Base-by-base conservation (phyloP, 345 rosid genomes). In the Hibiscus tridactylites region DNA sequence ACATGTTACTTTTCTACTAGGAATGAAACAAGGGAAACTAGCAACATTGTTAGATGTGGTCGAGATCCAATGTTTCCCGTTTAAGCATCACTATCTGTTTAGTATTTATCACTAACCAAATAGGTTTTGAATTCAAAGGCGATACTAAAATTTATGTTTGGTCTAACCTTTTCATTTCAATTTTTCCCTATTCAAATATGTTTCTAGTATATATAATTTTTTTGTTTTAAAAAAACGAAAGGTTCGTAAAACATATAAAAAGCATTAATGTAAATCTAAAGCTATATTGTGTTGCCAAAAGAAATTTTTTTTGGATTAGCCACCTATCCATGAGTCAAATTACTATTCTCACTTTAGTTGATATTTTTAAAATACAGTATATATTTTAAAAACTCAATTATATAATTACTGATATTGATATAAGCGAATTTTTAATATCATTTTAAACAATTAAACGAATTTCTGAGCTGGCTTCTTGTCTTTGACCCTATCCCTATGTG, bases 31-130 rank as follows among this genome's bases (percentile, higher is more conserved):
- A 65, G 57, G 5, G 39, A 29, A 9, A 47, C 0, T 19, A 19
- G 59, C 39, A 46, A 6, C 60, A 10, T 44, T 31, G 63, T 71
- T 69, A 57, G 75, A 71, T 71, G 75, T 47, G 54, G 71, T 39
- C 72, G 79, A 71, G 72, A 76, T 31, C 63, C 47, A 6, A 69
- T 47, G 50, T 4, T 63, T 37, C 49, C 29, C 28, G 1, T 31
- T 2, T 5, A 56, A 19, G 49, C 49, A 44, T 44, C 9, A 10
- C 2, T 44, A 44, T 10, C 49, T 33, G 37, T 33, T 33, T 33
- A 33, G 5, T 33, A 33, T 33, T 33, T 33, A 33, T 33, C 37
- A 4, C 31, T 29, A 29, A 33, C 37, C 37, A 33, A 33, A 33
- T 35, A 35, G 39, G 39, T 5, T 5, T 35, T 35, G 39, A 35